Base-by-base conservation (phyloP, 306 rosid species). In the Dryas octopetala region DNA sequence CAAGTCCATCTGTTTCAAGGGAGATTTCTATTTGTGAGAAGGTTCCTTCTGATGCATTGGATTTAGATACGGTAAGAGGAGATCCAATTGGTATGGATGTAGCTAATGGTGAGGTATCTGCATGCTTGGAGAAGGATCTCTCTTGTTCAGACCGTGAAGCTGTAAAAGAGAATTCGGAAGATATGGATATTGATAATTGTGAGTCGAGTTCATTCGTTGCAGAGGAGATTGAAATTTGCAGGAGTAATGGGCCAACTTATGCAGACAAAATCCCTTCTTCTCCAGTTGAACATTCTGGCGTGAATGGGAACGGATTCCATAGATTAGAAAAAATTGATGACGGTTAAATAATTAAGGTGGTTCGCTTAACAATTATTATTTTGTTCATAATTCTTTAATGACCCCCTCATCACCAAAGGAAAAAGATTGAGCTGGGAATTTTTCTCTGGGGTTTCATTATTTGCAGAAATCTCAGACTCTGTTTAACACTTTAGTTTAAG, bases 381-480 rank as follows among this genome's bases (percentile, higher is more conserved):
- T 74, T 59, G 61, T 80, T 86, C 77, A 85, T 82, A 82, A 41
- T 80, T 73, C 79, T 84, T 87, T 63, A 82, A 82, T 85, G 79
- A 82, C 75, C 91, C 99, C 91, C 81, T 83, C 96, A 85, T 86
- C 86, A 88, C 86, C 89, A 7, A 17, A 82, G 83, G 80, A 76
- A 79, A 78, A 74, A 81, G 90, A 86, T 80, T 80, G 92, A 84
- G 83, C 75, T 83, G 96, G 92, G 93, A 84, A 76, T 71, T 87
- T 86, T 73, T 84, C 40, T 74, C 91, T 78, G 91, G 85, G 97
- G 83, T 89, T 91, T 87, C 91, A 66, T 70, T 83, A 92, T 89
- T 91, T 92, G 86, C 76, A 76, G 84, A 83, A 82, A 85, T 83
- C 92, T 85, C 91, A 76, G 93, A 82, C 83, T 80, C 76, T 17